These are phyloP conservation scores for Trebouxia sp. DNA, from an alignment of 139 green algal species.

Conservation along the genomic window DNA sequence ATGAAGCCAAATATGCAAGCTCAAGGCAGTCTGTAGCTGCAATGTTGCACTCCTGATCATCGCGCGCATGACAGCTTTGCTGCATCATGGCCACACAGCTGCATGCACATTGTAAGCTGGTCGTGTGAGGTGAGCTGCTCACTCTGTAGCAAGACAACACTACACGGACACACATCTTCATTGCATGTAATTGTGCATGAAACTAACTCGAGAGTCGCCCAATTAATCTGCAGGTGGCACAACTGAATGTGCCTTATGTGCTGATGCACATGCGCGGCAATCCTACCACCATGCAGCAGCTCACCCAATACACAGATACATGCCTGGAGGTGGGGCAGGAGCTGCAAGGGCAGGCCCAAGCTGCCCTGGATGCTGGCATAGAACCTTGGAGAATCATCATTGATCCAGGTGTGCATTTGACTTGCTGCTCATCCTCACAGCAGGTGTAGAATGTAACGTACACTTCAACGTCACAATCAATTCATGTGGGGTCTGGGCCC, in stretches of 20 bases:
- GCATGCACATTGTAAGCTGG: no score
- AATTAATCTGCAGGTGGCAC: constrained; percentile 75
- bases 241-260: constrained; percentile 85
- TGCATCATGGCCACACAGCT: no score
- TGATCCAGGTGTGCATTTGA: constrained; percentile 70
- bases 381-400: constrained; percentile 85
- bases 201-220: no score
- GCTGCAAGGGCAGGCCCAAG: constrained; percentile 53
- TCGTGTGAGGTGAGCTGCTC: no score
- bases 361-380: constrained; percentile 74
- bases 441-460: no score
- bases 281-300: constrained; percentile 83
- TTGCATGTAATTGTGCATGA: no score
- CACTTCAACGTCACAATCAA: no score
- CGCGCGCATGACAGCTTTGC: no score
- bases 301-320: constrained; percentile 59
- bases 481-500: no score
- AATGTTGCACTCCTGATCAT: no score
- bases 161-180: background rate
- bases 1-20: background rate
- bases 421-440: no score
- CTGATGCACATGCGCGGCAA: constrained; percentile 96
- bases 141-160: background rate
- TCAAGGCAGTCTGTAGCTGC: background rate
- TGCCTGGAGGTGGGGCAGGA: constrained; percentile 68